These are phyloP conservation scores for Meredithiella fracta DNA, from an alignment of 2,329 filamentous ascomycete genomes.

Conservation along the genomic window DNA sequence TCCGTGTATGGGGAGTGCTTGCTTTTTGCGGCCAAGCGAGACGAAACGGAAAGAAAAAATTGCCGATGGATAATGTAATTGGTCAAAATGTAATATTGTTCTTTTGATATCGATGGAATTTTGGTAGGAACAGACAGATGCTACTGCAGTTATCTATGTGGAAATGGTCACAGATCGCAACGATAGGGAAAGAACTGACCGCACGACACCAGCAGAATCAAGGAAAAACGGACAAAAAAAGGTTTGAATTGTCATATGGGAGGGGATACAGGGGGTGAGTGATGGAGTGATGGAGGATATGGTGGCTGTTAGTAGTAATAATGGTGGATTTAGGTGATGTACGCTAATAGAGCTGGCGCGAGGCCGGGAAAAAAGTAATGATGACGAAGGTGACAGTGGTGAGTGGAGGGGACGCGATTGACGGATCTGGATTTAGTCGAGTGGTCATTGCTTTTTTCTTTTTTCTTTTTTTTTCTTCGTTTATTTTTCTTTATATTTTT, in stretches of 20 bases:
- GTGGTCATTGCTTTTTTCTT: background rate
- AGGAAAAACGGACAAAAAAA: background rate
- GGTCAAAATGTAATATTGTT: background rate
- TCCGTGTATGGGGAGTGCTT: background rate
- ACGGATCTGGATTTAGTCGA: too few species aligned
- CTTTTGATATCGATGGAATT: too few species aligned
- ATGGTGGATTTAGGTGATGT: background rate
- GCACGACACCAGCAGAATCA: too few species aligned
- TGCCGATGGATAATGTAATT: background rate
- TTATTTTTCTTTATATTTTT: background rate
- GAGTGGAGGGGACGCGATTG: too few species aligned
- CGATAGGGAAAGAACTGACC: too few species aligned
- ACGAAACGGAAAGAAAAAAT: background rate
- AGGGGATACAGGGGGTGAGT: background rate
- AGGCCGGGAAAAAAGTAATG: background rate
- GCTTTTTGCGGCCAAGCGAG: background rate
- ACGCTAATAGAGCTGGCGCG: background rate
- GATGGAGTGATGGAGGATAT: background rate
- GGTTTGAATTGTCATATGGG: background rate
- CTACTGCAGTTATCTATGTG: too few species aligned
- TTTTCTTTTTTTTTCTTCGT: background rate
- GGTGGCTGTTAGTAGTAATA: background rate
- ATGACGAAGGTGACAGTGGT: background rate
- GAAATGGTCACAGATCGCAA: too few species aligned
- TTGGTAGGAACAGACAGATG: too few species aligned